These are phyloP conservation scores for Naematelia encephala DNA, from an alignment of 768 basidiomycete genomes.

Conservation along the genomic window DNA sequence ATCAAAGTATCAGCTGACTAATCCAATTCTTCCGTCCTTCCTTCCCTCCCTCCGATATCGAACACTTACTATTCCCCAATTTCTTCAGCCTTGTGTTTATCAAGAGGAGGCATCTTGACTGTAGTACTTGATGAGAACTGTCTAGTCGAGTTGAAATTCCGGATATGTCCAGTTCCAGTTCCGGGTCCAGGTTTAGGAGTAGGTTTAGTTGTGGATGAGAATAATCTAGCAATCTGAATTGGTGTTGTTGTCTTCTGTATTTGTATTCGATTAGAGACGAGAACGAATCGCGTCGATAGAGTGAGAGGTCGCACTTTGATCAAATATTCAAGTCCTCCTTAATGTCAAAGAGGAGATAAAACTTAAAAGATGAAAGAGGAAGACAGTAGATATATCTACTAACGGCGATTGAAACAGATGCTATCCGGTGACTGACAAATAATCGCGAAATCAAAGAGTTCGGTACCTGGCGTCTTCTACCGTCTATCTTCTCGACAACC, in stretches of 20 bases:
- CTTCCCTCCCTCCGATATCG: neutral
- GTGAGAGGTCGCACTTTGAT: neutral
- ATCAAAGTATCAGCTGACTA: conserved; percentile 53
- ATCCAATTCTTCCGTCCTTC: conserved; percentile 42
- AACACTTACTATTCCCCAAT: conserved; percentile 42
- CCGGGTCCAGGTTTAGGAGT: too few relatives aligned
- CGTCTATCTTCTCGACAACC: too few relatives aligned
- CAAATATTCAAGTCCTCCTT: neutral
- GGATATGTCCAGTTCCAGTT: too few relatives aligned
- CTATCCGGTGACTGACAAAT: too few relatives aligned
- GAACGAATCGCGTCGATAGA: too few relatives aligned
- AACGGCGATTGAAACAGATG: too few relatives aligned
- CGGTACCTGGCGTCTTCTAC: too few relatives aligned
- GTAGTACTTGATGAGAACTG: conserved; percentile 13
- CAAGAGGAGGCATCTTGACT: conserved; percentile 45
- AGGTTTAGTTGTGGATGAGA: neutral
- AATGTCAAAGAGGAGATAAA: neutral
- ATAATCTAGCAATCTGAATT: neutral
- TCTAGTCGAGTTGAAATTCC: too few relatives aligned
- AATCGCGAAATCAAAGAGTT: too few relatives aligned
- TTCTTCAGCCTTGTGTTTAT: conserved; percentile 34
- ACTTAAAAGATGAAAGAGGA: neutral
- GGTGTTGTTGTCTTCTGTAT: too few relatives aligned
- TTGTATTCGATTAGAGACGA: too few relatives aligned
- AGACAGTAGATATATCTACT: neutral